These are phyloP conservation scores for Phylloporus sp. DNA, from an alignment of 1,284 basidiomycete genomes.

Conservation along the genomic window DNA sequence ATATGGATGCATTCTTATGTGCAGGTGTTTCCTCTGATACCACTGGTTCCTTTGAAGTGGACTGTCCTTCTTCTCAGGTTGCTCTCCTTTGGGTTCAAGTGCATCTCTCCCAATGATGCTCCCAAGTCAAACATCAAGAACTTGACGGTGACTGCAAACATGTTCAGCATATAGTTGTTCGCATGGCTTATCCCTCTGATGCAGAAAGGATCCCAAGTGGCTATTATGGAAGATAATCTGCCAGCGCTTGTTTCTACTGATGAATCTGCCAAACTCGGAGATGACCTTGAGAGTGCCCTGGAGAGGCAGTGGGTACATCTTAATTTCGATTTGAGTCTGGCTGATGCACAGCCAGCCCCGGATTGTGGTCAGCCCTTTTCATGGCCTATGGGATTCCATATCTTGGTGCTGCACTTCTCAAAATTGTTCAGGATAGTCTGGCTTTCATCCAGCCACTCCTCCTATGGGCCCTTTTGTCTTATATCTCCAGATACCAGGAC, in stretches of 20 bases:
- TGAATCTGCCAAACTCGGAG: constrained; percentile 73
- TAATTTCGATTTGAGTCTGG: neutral
- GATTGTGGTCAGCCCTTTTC: constrained; percentile 75
- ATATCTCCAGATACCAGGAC: constrained; percentile 78
- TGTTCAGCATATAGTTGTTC: constrained; percentile 81
- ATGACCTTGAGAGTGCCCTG: constrained; percentile 63
- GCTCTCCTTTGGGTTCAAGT: constrained; percentile 71
- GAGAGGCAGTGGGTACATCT: constrained; percentile 55
- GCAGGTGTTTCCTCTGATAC: constrained; percentile 26
- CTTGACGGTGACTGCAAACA: constrained; percentile 81
- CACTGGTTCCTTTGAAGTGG: constrained; percentile 53
- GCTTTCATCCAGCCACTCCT: constrained; percentile 92
- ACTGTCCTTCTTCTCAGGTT: constrained; percentile 53
- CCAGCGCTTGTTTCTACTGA: constrained; percentile 70
- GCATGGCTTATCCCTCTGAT: constrained; percentile 82
- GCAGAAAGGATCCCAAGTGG: constrained; percentile 63
- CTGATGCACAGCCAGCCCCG: constrained; percentile 29
- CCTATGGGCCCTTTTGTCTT: constrained; percentile 79
- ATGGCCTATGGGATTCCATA: constrained; percentile 83
- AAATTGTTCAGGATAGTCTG: constrained; percentile 79
- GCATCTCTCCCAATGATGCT: constrained; percentile 65
- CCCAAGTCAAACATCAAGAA: constrained; percentile 62
- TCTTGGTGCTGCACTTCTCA: constrained; percentile 66
- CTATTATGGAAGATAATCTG: constrained; percentile 80
- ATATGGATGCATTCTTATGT: constrained; percentile 67